phyloP scores from a whole-genome alignment of 139 green algal species.

The Coccomyxa sp. region DNA sequence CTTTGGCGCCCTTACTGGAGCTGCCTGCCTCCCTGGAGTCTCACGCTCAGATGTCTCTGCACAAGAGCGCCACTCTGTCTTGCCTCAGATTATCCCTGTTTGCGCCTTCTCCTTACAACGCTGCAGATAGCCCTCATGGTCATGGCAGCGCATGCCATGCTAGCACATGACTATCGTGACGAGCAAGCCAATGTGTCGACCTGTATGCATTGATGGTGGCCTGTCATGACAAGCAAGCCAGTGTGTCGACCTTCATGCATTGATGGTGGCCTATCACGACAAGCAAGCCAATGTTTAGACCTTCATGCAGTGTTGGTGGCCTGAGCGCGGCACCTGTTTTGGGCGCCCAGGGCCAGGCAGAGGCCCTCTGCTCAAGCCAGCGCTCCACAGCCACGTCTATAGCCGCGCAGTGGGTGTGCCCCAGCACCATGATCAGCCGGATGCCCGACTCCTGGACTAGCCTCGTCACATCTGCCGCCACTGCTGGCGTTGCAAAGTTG shows the following conservation, averaged over 20 bases:
- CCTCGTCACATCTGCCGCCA: neutral
- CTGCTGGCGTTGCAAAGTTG: neutral
- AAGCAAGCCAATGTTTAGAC: neutral
- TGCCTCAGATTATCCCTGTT: too few species aligned
- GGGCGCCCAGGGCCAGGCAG: neutral
- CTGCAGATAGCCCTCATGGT: neutral
- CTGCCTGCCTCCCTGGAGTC: too few species aligned
- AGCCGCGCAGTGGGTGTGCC: neutral
- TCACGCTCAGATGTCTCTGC: too few species aligned
- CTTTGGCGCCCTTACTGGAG: too few species aligned
- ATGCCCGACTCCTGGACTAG: neutral
- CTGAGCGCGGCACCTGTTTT: neutral
- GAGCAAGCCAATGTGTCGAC: neutral
- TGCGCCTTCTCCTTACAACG: too few species aligned
- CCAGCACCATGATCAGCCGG: neutral
- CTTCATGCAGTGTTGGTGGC: neutral
- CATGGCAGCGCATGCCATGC: neutral
- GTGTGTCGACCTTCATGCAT: neutral
- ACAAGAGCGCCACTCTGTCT: too few species aligned
- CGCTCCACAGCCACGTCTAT: neutral
- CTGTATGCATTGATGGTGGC: neutral
- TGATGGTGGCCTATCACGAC: too few species aligned
- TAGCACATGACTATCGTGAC: too few species aligned
- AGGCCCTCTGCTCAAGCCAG: neutral
- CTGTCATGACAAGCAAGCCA: too few species aligned